These are phyloP conservation scores for Xylaria sp. DNA, from an alignment of 2,329 filamentous ascomycete genomes.

Conservation along the genomic window DNA sequence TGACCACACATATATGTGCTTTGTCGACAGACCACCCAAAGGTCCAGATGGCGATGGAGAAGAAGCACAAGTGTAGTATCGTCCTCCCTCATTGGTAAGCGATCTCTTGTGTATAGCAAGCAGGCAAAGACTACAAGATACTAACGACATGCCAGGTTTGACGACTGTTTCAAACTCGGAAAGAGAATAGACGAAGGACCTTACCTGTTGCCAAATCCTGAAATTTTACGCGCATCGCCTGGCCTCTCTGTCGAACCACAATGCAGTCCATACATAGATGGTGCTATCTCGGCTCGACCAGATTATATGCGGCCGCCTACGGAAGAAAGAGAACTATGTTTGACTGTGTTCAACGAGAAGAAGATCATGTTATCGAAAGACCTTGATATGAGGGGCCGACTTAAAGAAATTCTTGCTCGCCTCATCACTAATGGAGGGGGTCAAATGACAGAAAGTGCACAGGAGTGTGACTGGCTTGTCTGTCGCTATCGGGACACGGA, in stretches of 20 bases:
- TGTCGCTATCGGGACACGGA: slow-evolving; percentile 86
- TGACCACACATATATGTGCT: slow-evolving; percentile 90
- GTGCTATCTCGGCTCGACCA: slow-evolving; percentile 68
- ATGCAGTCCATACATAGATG: slow-evolving; percentile 70
- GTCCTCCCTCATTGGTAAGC: slow-evolving; percentile 90
- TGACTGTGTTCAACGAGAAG: slow-evolving; percentile 81
- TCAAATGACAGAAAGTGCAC: slow-evolving; percentile 70
- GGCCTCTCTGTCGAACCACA: slow-evolving; percentile 68
- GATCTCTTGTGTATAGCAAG: neutral
- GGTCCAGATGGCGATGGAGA: slow-evolving; percentile 70
- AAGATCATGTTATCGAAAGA: slow-evolving; percentile 82
- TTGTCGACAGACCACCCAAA: slow-evolving; percentile 80
- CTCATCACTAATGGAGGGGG: slow-evolving; percentile 81
- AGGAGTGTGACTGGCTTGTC: slow-evolving; percentile 83
- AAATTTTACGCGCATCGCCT: slow-evolving; percentile 73
- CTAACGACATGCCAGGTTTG: slow-evolving; percentile 74
- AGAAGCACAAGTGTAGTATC: slow-evolving; percentile 78
- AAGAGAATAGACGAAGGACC: slow-evolving; percentile 90
- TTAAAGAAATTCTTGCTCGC: slow-evolving; percentile 73
- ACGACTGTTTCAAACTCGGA: slow-evolving; percentile 93
- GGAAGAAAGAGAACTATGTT: slow-evolving; percentile 58
- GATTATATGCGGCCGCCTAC: slow-evolving; percentile 58
- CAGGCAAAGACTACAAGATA: slow-evolving; percentile 7
- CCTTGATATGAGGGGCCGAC: slow-evolving; percentile 73
- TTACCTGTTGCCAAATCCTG: slow-evolving; percentile 86